phyloP scores from a whole-genome alignment of 2,329 filamentous ascomycete species.

The Xylariaceae sp. region DNA sequence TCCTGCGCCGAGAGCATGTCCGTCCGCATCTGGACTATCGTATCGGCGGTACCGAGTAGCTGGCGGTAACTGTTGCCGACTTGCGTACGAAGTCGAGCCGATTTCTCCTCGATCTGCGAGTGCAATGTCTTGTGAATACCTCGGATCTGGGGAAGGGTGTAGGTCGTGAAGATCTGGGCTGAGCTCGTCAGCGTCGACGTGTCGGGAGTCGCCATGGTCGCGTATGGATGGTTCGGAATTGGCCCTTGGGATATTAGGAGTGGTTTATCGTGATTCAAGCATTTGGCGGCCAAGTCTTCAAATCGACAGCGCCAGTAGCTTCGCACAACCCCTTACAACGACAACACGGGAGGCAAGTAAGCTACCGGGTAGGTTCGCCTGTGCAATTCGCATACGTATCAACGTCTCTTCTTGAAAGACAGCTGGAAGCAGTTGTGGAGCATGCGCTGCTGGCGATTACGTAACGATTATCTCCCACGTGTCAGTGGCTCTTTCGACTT shows the following conservation, averaged over 20 bases:
- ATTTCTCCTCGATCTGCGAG: slow-evolving; percentile 56
- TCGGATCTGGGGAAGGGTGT: slow-evolving; percentile 60
- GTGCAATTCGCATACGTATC: background rate
- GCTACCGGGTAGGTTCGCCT: background rate
- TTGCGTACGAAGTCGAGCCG: slow-evolving; percentile 56
- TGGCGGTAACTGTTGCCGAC: slow-evolving; percentile 74
- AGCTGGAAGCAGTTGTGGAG: background rate
- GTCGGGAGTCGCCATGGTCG: slow-evolving; percentile 38
- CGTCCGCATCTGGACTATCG: slow-evolving; percentile 82
- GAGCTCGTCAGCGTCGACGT: slow-evolving; percentile 45
- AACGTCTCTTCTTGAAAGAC: background rate
- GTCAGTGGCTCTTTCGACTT: too few relatives aligned
- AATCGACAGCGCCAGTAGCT: background rate
- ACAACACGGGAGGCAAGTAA: background rate
- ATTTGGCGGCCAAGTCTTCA: slow-evolving; percentile 5
- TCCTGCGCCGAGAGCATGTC: slow-evolving; percentile 72
- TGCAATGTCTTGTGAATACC: slow-evolving; percentile 57
- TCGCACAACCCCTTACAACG: background rate
- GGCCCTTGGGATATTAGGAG: background rate
- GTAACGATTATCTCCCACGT: background rate
- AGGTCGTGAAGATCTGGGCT: slow-evolving; percentile 49
- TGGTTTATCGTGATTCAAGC: slow-evolving; percentile 5
- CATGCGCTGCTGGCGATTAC: background rate
- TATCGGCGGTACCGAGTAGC: slow-evolving; percentile 84
- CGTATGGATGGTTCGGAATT: background rate